Base-by-base conservation (phyloP, 2,329 filamentous ascomycete genomes). In the Hypoxylon sp. region DNA sequence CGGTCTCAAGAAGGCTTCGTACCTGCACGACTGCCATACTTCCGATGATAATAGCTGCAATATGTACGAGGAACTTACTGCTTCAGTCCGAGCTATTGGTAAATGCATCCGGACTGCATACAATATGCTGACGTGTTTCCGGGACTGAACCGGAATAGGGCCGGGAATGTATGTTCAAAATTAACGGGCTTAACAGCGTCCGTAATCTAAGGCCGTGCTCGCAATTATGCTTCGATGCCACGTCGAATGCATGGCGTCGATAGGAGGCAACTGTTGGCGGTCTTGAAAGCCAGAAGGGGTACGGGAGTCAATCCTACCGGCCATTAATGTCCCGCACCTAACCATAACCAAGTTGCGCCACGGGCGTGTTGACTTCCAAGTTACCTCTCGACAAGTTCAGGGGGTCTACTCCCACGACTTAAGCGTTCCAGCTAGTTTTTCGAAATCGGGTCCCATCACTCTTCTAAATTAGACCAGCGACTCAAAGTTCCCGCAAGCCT, bases 1-100 rank as follows among this genome's bases (percentile, higher is more conserved):
- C 26, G 69, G 17, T 22, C 72, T 50, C 55, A 68, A 17, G 73
- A 71, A 39, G 71, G 79, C 1, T 90, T 90, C 71, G 81, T 90
- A 22, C 88, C 88, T 3, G 88, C 88, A 37, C 82, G 87, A 65
- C 76, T 91, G 66, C 88, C 88, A 39, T 82, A 83, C 59, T 87
- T 90, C 79, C 80, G 80, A 70, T 87, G 54, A 69, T 59, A 53
- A 26, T 24, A 17, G 47, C 9, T 61, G 29, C 35, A 8, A 11
- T 6, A 57, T 44, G 42, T 51, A 59, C 33, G 11, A 54, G 24
- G 26, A 17, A n/a, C 35, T 26, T 26, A 14, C 29, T 26, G 29
- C 26, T 53, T 24, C 22, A 19, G 51, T 35, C 31, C 24, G 17
- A 58, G 52, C 24, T 24, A 55, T 31, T 31, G 31, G 29, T 8